These are phyloP conservation scores for Colletotrichum karsti DNA, from an alignment of 2,329 filamentous ascomycete species.

Conservation along the genomic window DNA sequence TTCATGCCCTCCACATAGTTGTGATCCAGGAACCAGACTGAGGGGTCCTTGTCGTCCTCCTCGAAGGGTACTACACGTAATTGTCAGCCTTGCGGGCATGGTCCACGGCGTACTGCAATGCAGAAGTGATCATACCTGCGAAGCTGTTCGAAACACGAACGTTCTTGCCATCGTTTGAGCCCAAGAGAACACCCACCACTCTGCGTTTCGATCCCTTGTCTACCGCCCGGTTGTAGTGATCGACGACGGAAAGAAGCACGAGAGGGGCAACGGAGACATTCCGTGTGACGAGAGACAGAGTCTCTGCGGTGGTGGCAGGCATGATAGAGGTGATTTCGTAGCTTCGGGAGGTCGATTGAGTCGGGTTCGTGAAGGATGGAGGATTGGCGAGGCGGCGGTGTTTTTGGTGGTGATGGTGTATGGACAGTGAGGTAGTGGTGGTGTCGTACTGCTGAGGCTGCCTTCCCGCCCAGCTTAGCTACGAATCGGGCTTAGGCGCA, in stretches of 20 bases:
- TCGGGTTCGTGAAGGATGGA: conserved; percentile 12
- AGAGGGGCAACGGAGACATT: conserved; percentile 97
- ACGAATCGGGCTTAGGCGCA: conserved; percentile 28
- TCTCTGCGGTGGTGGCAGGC: conserved; percentile 97
- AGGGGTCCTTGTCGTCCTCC: conserved; percentile 98
- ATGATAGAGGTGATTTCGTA: conserved; percentile 59
- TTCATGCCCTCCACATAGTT: conserved; percentile 99
- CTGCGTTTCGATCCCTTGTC: conserved; percentile 86
- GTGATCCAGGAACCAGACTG: conserved; percentile 99
- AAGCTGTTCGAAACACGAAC: conserved; percentile 99
- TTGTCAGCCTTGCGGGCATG: conserved; percentile 25
- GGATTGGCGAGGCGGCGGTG: conserved; percentile 6
- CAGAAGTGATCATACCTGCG: conserved; percentile 70
- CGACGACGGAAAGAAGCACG: conserved; percentile 96
- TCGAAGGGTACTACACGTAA: conserved; percentile 86
- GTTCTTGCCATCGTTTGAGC: conserved; percentile 95
- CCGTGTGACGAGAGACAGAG: conserved; percentile 90
- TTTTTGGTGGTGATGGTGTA: conserved; percentile 12
- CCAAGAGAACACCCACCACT: conserved; percentile 93
- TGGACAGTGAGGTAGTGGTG: conserved; percentile 12
- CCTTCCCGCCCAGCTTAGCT: conserved; percentile 33
- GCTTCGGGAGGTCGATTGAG: conserved; percentile 28
- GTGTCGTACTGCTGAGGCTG: conserved; percentile 36
- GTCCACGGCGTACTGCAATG: neutral
- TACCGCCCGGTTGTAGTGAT: conserved; percentile 94